These are phyloP conservation scores for Wickerhamomyces hampshirensis DNA, from an alignment of 805 yeast genomes.

Conservation along the genomic window DNA sequence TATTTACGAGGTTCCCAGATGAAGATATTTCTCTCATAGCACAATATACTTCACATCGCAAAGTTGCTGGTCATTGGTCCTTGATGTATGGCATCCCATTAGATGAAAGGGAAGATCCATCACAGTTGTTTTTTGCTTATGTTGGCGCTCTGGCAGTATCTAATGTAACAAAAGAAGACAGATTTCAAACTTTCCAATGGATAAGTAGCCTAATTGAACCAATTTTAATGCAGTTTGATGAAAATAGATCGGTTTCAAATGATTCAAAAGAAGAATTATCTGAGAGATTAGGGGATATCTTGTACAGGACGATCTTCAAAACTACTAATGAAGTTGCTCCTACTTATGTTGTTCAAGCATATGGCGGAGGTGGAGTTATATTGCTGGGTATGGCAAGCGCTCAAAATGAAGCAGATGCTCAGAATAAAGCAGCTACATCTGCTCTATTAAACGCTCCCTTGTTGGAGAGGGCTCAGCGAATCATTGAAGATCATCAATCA, in stretches of 20 bases:
- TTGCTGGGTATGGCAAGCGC: slow-evolving; percentile 4
- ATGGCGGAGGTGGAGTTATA: slow-evolving; percentile 1
- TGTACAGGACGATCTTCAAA: not conserved
- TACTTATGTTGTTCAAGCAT: slow-evolving; percentile 1
- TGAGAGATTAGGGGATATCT: slow-evolving; percentile 1
- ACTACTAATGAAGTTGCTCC: not conserved
- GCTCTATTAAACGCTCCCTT: not conserved
- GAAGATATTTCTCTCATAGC: not conserved
- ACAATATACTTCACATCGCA: not conserved
- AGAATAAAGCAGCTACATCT: slow-evolving; percentile 2
- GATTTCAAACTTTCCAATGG: not conserved
- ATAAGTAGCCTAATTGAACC: slow-evolving; percentile 6
- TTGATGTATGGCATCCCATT: not conserved
- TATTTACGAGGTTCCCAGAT: slow-evolving; percentile 4
- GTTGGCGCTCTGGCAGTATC: slow-evolving; percentile 4
- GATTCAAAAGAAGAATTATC: not conserved
- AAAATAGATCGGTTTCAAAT: not conserved
- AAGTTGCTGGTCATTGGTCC: slow-evolving; percentile 3
- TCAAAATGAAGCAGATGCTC: slow-evolving; percentile 1
- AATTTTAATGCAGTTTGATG: slow-evolving; percentile 3
- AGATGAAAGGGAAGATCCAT: not conserved
- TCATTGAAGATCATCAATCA: not conserved
- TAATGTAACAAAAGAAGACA: not conserved
- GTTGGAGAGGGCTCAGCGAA: not conserved
- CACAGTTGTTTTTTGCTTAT: slow-evolving; percentile 4